Conservation (phyloP, 805 yeast genomes). For the Kodamaea kaohsiungensis region DNA sequence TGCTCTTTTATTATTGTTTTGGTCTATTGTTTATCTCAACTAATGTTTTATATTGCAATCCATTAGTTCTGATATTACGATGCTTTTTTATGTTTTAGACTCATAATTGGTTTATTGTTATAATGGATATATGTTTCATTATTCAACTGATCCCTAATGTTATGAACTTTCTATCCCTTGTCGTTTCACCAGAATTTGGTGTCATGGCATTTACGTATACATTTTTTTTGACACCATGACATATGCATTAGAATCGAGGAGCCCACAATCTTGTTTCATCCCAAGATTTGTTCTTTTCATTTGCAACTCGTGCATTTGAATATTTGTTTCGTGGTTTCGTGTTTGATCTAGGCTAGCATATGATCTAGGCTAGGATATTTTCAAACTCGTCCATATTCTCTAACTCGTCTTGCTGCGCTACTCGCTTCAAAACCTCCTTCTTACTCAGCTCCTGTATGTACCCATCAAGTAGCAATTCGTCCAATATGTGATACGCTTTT, state of each 20-base stretch:
- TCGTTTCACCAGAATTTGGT: too few species aligned
- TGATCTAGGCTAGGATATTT: constrained; percentile 31
- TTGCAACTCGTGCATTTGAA: too few species aligned
- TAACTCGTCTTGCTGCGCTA: constrained; percentile 82
- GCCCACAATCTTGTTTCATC: background rate
- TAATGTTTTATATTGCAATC: background rate
- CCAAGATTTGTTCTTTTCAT: too few species aligned
- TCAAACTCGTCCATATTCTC: constrained; percentile 73
- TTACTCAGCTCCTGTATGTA: constrained; percentile 80
- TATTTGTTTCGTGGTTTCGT: background rate
- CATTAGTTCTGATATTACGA: background rate
- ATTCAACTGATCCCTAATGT: too few species aligned
- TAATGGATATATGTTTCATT: background rate
- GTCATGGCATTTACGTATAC: too few species aligned
- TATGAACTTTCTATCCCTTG: too few species aligned
- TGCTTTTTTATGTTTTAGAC: background rate
- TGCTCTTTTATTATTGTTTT: background rate
- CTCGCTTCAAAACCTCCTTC: constrained; percentile 72
- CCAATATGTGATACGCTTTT: constrained; percentile 88
- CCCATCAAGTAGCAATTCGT: constrained; percentile 89
- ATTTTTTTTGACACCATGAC: too few species aligned
- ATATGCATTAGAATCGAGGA: too few species aligned
- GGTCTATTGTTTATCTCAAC: background rate
- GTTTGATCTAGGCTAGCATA: constrained; percentile 27
- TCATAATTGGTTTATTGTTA: background rate